Conservation (phyloP, 352 stramenopile genomes). For the Globisporangium cederbergense region DNA sequence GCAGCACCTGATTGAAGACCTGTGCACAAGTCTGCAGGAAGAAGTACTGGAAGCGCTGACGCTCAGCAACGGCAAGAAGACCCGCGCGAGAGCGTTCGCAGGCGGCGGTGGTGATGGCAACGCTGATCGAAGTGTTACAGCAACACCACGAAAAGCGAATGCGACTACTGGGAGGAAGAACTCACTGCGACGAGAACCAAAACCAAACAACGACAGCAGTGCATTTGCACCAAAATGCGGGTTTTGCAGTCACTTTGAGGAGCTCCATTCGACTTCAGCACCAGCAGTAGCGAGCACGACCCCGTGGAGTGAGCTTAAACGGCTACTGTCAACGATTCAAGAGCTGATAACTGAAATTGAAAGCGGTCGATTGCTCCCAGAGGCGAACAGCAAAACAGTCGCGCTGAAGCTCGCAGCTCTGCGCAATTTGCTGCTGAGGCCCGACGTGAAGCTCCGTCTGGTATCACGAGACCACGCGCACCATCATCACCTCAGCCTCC, state of each 20-base stretch:
- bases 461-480: background rate
- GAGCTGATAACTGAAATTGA: background rate
- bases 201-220: background rate
- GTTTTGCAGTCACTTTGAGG: slow-evolving; percentile 9
- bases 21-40: slow-evolving; percentile 40
- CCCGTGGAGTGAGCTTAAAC: slow-evolving; percentile 8
- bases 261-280: background rate
- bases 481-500: too few species aligned
- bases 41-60: slow-evolving; percentile 32
- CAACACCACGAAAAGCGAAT: background rate
- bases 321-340: slow-evolving; percentile 1
- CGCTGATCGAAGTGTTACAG: background rate
- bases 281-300: background rate
- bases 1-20: slow-evolving; percentile 28
- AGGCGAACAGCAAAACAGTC: background rate
- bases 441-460: slow-evolving; percentile 9
- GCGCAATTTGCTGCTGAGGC: slow-evolving; percentile 12
- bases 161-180: background rate
- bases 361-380: background rate
- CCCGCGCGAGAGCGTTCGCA: background rate
- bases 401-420: slow-evolving; percentile 5
- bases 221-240: slow-evolving; percentile 1
- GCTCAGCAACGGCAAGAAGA: slow-evolving; percentile 5
- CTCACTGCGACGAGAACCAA: background rate
- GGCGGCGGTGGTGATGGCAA: background rate